These are phyloP conservation scores for Papilionanthe hybrid DNA, from an alignment of 116 monocot species.

Conservation along the genomic window DNA sequence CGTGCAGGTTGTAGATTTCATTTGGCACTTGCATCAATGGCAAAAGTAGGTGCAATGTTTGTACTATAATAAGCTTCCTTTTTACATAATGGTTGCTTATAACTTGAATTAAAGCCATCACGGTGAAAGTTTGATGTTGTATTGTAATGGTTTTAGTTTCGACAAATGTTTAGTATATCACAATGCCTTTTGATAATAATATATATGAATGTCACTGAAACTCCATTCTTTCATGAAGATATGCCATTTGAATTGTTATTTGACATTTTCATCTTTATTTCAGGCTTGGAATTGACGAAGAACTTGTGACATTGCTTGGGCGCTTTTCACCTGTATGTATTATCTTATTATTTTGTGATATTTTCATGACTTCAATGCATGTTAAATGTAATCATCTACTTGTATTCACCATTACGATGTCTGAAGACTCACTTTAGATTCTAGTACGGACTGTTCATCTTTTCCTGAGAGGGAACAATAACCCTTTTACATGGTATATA, in stretches of 20 bases:
- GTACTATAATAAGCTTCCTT: neutral
- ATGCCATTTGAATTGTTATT: neutral
- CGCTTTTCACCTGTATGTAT: conserved; percentile 66
- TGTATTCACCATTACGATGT: no score
- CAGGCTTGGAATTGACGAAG: conserved; percentile 92
- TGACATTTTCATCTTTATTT: conserved; percentile 1
- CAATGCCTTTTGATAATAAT: neutral
- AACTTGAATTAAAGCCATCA: neutral
- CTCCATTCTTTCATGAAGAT: neutral
- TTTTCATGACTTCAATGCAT: neutral
- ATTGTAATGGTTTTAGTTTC: neutral
- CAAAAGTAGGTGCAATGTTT: neutral
- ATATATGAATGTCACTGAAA: neutral
- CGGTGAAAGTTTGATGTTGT: neutral
- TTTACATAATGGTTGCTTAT: neutral
- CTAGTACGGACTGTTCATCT: no score
- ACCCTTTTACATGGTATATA: no score
- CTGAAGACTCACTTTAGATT: no score
- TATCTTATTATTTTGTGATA: neutral
- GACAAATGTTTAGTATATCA: neutral
- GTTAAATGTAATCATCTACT: neutral
- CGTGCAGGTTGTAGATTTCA: neutral
- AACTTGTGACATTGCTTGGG: conserved; percentile 76
- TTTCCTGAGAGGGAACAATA: no score
- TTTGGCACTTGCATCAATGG: neutral